Evolutionary conservation across 2,329 filamentous ascomycete genomes (phyloP), one percentile per base, ranked within the genome.

Genomic region (Fonsecaea pugnacius): DNA sequence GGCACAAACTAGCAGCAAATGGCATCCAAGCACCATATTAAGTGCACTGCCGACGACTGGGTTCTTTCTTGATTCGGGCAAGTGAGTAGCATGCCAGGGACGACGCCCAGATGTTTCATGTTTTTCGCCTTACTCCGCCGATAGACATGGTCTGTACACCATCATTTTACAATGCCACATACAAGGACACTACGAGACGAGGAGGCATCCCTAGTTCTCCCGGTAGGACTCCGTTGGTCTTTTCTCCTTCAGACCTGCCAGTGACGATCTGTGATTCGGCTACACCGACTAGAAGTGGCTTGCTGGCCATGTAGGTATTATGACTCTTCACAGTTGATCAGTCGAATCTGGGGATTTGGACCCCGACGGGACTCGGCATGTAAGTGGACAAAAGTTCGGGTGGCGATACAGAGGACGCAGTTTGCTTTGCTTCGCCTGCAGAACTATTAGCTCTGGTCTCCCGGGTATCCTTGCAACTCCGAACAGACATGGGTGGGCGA

Each of bases 351-450:
- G 24, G 3, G 6, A 18, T 24, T 16, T 14, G 33, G 14, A 18
- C 46, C 32, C 43, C 30, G 32, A 12, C n/a, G 18, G 18, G 14
- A 32, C 30, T 27, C 30, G 5, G 21, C 32, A 46, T n/a, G 54
- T 33, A 58, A 46, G 50, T 40, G 51, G 57, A 33, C 53, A 35
- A 48, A 30, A 32, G 46, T 40, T 48, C 43, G 33, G 54, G 64
- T 67, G 62, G 62, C 61, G 55, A 64, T 35, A 59, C 64, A 27
- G 9, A 54, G 58, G 36, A 51, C 43, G 48, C 53, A 67, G 53
- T 51, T 63, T 63, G 57, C 64, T 51, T 63, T 63, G 57, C 64
- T 63, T 66, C 56, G 52, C 32, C 57, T 66, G 58, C 40, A 58
- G 40, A 27, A 18, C 40, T 58, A 58, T 30, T 30, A 40, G 14